Conservation (phyloP, 768 basidiomycete species). For the Suillus weaverae region DNA sequence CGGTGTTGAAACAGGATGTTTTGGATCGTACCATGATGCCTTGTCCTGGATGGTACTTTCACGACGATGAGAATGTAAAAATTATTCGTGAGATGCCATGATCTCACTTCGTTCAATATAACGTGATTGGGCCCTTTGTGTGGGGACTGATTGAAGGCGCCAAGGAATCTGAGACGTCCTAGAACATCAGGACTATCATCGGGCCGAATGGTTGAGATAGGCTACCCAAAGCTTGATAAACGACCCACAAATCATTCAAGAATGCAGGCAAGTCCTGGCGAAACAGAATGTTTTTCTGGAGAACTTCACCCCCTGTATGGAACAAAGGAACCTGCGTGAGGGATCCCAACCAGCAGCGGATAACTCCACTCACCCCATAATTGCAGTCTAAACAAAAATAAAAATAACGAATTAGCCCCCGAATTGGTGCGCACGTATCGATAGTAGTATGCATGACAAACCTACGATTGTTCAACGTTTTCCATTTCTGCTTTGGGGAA, state of each 20-base stretch:
- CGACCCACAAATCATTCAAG: conserved; percentile 61
- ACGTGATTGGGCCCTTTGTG: conserved; percentile 82
- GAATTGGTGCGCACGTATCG: neutral
- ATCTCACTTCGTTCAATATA: conserved; percentile 77
- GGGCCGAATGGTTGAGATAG: conserved; percentile 10
- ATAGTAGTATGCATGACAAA: conserved; percentile 21
- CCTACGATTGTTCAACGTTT: conserved; percentile 69
- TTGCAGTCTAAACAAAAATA: conserved; percentile 52
- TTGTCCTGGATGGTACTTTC: conserved; percentile 81
- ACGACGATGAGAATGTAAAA: conserved; percentile 16
- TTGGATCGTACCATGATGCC: conserved; percentile 78
- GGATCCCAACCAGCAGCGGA: conserved; percentile 1
- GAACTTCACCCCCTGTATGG: conserved; percentile 68
- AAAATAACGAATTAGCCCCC: neutral
- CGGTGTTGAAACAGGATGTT: conserved; percentile 10
- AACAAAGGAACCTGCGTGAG: conserved; percentile 12
- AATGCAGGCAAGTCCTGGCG: conserved; percentile 71
- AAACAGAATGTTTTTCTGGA: conserved; percentile 66
- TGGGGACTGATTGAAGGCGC: conserved; percentile 61
- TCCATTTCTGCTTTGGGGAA: conserved; percentile 83
- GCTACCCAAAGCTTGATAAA: conserved; percentile 7
- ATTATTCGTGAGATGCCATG: conserved; percentile 4
- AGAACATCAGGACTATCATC: conserved; percentile 74
- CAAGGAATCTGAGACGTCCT: conserved; percentile 61
- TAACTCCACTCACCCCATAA: conserved; percentile 56